phyloP scores from a whole-genome alignment of 2,329 filamentous ascomycete genomes.

The Colletotrichum tanaceti region DNA sequence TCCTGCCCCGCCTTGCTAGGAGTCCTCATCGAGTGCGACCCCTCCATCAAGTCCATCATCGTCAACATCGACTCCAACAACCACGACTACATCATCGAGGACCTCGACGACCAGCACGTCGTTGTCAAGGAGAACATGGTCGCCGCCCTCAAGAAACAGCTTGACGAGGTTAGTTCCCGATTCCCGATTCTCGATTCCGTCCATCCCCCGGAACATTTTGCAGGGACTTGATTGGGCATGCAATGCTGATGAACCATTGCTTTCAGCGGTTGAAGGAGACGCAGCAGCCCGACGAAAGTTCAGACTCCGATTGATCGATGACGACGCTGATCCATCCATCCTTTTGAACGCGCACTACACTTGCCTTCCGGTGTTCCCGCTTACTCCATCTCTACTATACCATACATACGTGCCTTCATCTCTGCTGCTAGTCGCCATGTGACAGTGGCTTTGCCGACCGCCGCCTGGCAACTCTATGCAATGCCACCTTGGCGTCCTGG shows the following conservation, averaged over 20 bases:
- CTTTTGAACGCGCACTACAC: neutral
- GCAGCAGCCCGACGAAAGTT: constrained; percentile 63
- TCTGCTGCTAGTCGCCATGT: constrained; percentile 7
- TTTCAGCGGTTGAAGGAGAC: constrained; percentile 63
- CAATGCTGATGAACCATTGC: constrained; percentile 20
- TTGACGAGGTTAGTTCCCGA: constrained; percentile 70
- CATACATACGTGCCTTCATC: neutral
- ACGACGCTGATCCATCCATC: neutral
- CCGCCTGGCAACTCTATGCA: constrained; percentile 2
- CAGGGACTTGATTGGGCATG: neutral
- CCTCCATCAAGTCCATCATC: constrained; percentile 89
- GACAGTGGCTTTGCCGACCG: constrained; percentile 13
- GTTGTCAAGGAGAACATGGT: constrained; percentile 82
- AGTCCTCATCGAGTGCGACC: constrained; percentile 83
- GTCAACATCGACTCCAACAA: constrained; percentile 77
- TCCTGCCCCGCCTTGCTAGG: constrained; percentile 55
- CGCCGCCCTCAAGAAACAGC: constrained; percentile 71
- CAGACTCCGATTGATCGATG: constrained; percentile 58
- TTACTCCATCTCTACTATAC: constrained; percentile 7
- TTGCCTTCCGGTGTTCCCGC: constrained; percentile 3
- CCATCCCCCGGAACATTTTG: constrained; percentile 1
- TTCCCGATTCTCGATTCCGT: constrained; percentile 14
- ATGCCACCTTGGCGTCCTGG: constrained; percentile 1
- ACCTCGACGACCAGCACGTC: constrained; percentile 80
- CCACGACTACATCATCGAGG: constrained; percentile 82